These are phyloP conservation scores for Hortiboletus campestris DNA, from an alignment of 768 basidiomycete species.

Conservation along the genomic window DNA sequence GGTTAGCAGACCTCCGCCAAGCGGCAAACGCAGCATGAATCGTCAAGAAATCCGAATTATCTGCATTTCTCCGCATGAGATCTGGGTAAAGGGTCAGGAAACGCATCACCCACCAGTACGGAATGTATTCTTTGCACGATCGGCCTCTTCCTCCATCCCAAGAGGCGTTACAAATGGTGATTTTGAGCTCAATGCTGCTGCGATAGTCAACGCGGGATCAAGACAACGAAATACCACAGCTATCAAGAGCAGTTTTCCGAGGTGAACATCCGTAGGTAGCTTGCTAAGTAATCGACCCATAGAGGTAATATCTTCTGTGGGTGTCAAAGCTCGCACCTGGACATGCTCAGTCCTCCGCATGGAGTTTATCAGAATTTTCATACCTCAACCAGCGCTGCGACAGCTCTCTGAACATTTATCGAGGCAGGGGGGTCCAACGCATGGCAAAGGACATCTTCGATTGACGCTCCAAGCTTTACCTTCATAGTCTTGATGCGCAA, in stretches of 20 bases:
- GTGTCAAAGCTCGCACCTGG: constrained; percentile 83
- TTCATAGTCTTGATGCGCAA: constrained; percentile 94
- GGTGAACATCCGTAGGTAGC: constrained; percentile 92
- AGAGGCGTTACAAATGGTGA: constrained; percentile 90
- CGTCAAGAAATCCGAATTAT: constrained; percentile 93
- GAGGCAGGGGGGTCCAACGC: constrained; percentile 88
- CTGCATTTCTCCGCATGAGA: constrained; percentile 38
- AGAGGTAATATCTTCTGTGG: constrained; percentile 87
- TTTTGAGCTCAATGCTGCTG: constrained; percentile 88
- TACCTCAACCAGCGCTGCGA: constrained; percentile 89
- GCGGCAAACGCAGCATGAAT: constrained; percentile 86
- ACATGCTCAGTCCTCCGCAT: not conserved
- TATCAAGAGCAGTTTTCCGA: constrained; percentile 88
- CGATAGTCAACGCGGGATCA: constrained; percentile 96
- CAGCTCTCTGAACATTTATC: constrained; percentile 86
- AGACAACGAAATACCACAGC: constrained; percentile 85
- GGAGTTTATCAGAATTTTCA: not conserved
- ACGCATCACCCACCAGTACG: constrained; percentile 53
- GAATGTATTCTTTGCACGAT: constrained; percentile 79
- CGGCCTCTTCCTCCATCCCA: constrained; percentile 83
- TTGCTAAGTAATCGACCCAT: constrained; percentile 90
- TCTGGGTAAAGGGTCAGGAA: not conserved
- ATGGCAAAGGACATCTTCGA: constrained; percentile 84
- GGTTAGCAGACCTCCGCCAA: constrained; percentile 76
- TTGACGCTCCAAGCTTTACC: constrained; percentile 76